Percentiles rank a stretch among this genome's conserved stretches.
These are phyloP conservation scores for Cytidiella melzeri DNA, from an alignment of 768 basidiomycete genomes.

Conservation along the genomic window DNA sequence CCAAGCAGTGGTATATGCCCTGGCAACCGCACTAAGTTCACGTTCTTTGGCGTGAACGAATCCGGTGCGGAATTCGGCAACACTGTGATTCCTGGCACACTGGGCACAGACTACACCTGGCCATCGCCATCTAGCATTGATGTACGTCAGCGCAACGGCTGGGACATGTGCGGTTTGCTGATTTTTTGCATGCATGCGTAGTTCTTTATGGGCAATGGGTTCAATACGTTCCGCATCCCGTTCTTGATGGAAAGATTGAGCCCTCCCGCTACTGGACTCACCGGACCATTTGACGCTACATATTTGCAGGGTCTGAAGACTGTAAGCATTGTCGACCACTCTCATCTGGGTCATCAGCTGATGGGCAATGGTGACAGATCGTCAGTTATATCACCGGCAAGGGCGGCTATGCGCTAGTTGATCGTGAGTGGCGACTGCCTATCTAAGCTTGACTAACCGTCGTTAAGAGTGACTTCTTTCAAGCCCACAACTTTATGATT, in stretches of 20 bases:
- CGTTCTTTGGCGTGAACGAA: slow-evolving; percentile 58
- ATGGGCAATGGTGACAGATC: slow-evolving; percentile 28
- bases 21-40: slow-evolving; percentile 46
- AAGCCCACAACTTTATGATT: slow-evolving; percentile 57
- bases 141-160: slow-evolving; percentile 13
- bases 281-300: slow-evolving; percentile 44
- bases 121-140: slow-evolving; percentile 37
- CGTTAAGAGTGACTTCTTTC: slow-evolving; percentile 5
- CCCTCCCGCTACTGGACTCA: slow-evolving; percentile 47
- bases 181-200: slow-evolving; percentile 4
- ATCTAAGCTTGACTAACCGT: not conserved
- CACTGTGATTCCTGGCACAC: slow-evolving; percentile 39
- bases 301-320: slow-evolving; percentile 47
- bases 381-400: slow-evolving; percentile 57
- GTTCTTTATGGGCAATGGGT: slow-evolving; percentile 49
- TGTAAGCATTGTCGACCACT: slow-evolving; percentile 22
- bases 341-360: not conserved
- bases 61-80: slow-evolving; percentile 59
- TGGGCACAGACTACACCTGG: slow-evolving; percentile 43
- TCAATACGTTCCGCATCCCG: slow-evolving; percentile 59
- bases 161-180: not conserved
- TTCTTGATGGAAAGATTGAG: slow-evolving; percentile 54
- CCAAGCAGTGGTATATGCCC: slow-evolving; percentile 29
- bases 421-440: slow-evolving; percentile 33
- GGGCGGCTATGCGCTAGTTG: slow-evolving; percentile 50